These are phyloP conservation scores for Tremellales sp. DNA, from an alignment of 1,284 basidiomycete species.

Conservation along the genomic window DNA sequence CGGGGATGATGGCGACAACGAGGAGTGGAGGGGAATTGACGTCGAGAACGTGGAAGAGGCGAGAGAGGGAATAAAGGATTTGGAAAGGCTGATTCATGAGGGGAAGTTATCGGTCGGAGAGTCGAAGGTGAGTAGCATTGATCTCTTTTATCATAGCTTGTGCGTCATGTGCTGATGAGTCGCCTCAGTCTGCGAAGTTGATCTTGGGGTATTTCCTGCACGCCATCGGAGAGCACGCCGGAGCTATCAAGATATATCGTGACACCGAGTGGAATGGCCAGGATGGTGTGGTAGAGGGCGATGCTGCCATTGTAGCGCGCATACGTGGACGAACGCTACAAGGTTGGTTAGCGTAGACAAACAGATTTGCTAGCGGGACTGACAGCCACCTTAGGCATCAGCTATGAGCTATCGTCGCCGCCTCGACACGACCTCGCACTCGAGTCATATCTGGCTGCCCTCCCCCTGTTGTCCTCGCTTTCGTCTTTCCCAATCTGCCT, in stretches of 20 bases:
- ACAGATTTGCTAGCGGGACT: neutral
- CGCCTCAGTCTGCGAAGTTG: constrained; percentile 50
- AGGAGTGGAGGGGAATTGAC: constrained; percentile 26
- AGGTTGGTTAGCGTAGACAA: constrained; percentile 28
- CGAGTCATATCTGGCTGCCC: constrained; percentile 27
- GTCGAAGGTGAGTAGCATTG: constrained; percentile 54
- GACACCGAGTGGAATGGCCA: constrained; percentile 55
- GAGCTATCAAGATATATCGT: constrained; percentile 60
- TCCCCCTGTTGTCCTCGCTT: constrained; percentile 20
- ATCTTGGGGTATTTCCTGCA: constrained; percentile 71
- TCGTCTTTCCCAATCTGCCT: constrained; percentile 15
- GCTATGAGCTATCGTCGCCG: constrained; percentile 23
- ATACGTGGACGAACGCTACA: constrained; percentile 47
- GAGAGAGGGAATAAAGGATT: constrained; percentile 21
- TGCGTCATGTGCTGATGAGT: constrained; percentile 49
- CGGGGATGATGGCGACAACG: constrained; percentile 34
- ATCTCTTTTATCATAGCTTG: constrained; percentile 50
- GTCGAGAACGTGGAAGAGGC: constrained; percentile 24
- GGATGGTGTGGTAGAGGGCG: constrained; percentile 42
- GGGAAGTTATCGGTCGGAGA: constrained; percentile 24
- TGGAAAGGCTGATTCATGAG: constrained; percentile 16
- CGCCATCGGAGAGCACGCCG: constrained; percentile 61
- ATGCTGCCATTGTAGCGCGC: constrained; percentile 45
- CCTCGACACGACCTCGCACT: constrained; percentile 27
- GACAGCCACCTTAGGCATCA: constrained; percentile 21